These are phyloP conservation scores for Ramularia endophylla DNA, from an alignment of 2,329 filamentous ascomycete species.

Conservation along the genomic window DNA sequence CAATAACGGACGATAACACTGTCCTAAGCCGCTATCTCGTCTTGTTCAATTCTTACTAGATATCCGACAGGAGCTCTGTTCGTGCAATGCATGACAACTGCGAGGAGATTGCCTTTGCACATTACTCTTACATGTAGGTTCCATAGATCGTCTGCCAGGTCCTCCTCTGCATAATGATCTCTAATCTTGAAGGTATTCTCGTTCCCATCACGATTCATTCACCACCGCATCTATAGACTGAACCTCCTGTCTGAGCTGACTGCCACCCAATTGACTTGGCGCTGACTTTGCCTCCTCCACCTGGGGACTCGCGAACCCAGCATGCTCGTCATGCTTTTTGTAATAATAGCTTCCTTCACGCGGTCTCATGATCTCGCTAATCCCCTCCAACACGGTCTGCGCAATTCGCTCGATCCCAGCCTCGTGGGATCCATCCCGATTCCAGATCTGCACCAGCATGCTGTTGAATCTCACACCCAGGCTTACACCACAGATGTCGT, in stretches of 20 bases:
- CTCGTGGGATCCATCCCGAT: conserved; percentile 76
- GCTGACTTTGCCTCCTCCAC: background rate
- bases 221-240: conserved; percentile 8
- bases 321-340: conserved; percentile 85
- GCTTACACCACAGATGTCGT: conserved; percentile 80
- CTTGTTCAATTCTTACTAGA: no score
- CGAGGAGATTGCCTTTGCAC: no score
- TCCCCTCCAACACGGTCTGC: conserved; percentile 63
- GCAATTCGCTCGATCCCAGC: conserved; percentile 71
- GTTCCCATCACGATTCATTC: conserved; percentile 2
- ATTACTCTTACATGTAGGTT: no score
- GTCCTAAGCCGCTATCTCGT: no score
- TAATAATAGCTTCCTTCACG: conserved; percentile 59
- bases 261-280: background rate
- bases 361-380: conserved; percentile 67
- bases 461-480: conserved; percentile 85
- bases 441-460: conserved; percentile 87
- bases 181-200: no score
- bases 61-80: no score
- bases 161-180: no score
- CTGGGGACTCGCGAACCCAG: conserved; percentile 49
- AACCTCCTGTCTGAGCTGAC: conserved; percentile 1
- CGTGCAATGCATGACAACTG: no score
- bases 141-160: no score
- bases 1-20: no score